phyloP scores from a whole-genome alignment of 208 protist genomes.

The Angomonas deanei region DNA sequence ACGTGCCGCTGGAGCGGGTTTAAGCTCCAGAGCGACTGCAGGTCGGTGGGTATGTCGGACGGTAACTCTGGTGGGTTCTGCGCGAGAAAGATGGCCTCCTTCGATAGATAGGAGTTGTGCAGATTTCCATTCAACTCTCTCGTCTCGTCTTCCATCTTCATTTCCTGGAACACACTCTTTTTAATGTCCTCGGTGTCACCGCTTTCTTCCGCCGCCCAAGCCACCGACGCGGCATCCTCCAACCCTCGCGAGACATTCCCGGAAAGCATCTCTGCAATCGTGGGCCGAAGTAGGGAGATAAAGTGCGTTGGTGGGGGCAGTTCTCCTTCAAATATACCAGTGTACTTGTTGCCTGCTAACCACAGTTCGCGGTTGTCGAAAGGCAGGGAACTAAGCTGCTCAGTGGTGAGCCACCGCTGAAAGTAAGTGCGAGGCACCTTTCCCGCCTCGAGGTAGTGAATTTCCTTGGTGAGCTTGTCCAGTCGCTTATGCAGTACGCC shows the following conservation, averaged over 20 bases:
- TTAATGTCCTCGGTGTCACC: conserved; percentile 66
- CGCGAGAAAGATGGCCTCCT: conserved; percentile 62
- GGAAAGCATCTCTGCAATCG: conserved; percentile 23
- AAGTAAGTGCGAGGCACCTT: conserved; percentile 77
- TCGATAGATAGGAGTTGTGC: conserved; percentile 64
- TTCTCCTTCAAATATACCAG: conserved; percentile 22
- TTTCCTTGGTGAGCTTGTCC: conserved; percentile 72
- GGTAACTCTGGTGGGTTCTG: conserved; percentile 44
- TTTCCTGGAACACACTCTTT: conserved; percentile 85
- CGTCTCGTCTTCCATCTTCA: conserved; percentile 76
- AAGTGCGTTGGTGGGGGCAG: conserved; percentile 22
- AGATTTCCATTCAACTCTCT: conserved; percentile 67
- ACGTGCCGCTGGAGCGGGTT: conserved; percentile 59
- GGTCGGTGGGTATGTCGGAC: conserved; percentile 48
- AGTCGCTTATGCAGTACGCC: conserved; percentile 69
- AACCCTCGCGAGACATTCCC: neutral
- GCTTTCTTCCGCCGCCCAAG: conserved; percentile 3
- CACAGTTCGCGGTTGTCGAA: conserved; percentile 83
- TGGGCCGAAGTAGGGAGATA: conserved; percentile 40
- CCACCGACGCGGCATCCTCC: too few relatives aligned
- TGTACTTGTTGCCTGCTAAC: conserved; percentile 62
- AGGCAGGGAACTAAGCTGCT: conserved; percentile 63
- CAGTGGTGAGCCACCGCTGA: conserved; percentile 79
- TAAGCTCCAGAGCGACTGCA: conserved; percentile 84
- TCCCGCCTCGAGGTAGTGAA: conserved; percentile 78